These are phyloP conservation scores for Hypoxylon fuscum DNA, from an alignment of 495 filamentous ascomycete genomes.

Conservation along the genomic window DNA sequence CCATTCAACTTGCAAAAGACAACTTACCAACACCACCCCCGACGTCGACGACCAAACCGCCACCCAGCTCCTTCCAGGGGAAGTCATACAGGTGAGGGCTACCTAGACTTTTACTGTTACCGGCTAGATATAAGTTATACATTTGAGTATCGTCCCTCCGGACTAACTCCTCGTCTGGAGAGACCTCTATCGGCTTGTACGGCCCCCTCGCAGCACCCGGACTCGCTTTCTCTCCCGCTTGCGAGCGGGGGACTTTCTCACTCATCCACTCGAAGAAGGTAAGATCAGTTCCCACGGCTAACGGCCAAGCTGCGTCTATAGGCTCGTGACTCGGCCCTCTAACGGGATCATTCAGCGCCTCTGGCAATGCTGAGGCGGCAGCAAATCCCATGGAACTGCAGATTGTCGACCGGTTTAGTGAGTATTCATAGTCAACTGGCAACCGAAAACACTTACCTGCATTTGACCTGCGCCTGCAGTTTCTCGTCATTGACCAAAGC, in stretches of 20 bases:
- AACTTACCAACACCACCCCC: slow-evolving; percentile 53
- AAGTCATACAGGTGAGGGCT: slow-evolving; percentile 48
- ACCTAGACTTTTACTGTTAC: slow-evolving; percentile 46
- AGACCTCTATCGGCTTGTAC: slow-evolving; percentile 21
- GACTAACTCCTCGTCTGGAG: slow-evolving; percentile 33
- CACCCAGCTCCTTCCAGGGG: slow-evolving; percentile 48
- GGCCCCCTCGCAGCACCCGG: slow-evolving; percentile 30
- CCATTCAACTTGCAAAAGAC: background rate
- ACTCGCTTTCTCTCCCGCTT: slow-evolving; percentile 35
- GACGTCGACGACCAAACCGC: slow-evolving; percentile 52
- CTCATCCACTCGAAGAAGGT: slow-evolving; percentile 53
- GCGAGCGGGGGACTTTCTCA: slow-evolving; percentile 36
- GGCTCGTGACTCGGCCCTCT: slow-evolving; percentile 40
- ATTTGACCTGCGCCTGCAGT: slow-evolving; percentile 34
- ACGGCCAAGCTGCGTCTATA: slow-evolving; percentile 44
- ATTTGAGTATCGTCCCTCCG: slow-evolving; percentile 19
- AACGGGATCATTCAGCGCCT: slow-evolving; percentile 41
- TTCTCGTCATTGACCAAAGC: slow-evolving; percentile 44
- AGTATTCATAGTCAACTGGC: background rate
- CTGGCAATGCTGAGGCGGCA: slow-evolving; percentile 46
- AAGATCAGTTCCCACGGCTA: slow-evolving; percentile 44
- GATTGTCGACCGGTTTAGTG: background rate
- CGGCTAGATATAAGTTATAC: slow-evolving; percentile 40
- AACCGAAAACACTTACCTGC: slow-evolving; percentile 40
- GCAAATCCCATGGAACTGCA: slow-evolving; percentile 35